Base-by-base conservation (phyloP, 2,329 filamentous ascomycete genomes). In the Mycosphaerella sp. region DNA sequence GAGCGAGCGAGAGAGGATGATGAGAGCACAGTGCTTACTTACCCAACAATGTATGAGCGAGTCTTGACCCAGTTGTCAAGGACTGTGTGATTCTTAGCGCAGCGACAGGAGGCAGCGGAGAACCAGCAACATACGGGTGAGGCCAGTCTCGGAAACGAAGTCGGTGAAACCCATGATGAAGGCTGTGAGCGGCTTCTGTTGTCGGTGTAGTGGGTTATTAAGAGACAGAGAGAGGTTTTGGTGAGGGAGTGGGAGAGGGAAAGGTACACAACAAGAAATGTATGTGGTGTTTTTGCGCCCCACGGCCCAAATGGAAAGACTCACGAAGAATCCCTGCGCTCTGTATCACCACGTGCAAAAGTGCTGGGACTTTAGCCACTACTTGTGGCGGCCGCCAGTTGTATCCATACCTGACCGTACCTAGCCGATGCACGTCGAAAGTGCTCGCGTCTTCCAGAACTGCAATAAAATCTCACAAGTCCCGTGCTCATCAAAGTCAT, bases 11-110 rank as follows among this genome's bases (percentile, higher is more conserved):
- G 58, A 40, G 60, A 61, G 57, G 57, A 54, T 48, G 59, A 53
- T 57, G 55, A 59, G 56, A 29, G 26, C 26, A 4, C 26, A 4
- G 26, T 29, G 26, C 26, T 29, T 46, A 83, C 87, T 72, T 85
- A 91, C 87, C 87, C 87, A 76, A 85, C 77, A 69, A 92, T 84
- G 79, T 92, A 92, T 76, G 83, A 87, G 71, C 85, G 83, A 70
- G 84, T 87, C 72, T 78, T 79, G 70, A 86, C 77, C 82, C 82
- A 88, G 77, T 74, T 80, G 78, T 89, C 84, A 67, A 88, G 81
- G 68, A 84, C 81, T 84, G 62, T 41, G 14, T 54, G 45, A 56
- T 45, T 57, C 46, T 51, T 53, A 60, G 58, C 42, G 41, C 38
- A 41, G 42, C 39, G 34, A 50, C 55, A 52, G 46, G 45, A 53